Conservation (phyloP, 352 stramenopile genomes). For the Phytophthora megakarya region DNA sequence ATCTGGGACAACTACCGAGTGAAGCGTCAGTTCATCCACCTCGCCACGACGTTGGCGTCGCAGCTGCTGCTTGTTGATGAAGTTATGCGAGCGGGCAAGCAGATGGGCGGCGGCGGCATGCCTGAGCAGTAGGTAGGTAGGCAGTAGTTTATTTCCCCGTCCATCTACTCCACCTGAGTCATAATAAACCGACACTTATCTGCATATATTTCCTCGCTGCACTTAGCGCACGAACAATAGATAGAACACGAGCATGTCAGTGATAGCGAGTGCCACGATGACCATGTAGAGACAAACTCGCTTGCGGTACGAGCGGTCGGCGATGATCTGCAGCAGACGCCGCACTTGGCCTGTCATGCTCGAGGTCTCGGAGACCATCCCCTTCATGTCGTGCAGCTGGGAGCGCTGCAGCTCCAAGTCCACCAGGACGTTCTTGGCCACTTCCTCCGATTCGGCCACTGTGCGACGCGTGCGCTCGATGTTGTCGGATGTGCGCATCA, state of each 20-base stretch:
- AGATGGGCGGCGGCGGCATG: slow-evolving; percentile 90
- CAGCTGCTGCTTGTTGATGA: slow-evolving; percentile 99
- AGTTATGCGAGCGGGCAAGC: slow-evolving; percentile 98
- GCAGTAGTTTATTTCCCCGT: slow-evolving; percentile 47
- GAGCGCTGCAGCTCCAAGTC: slow-evolving; percentile 80
- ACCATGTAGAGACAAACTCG: slow-evolving; percentile 74
- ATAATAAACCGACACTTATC: slow-evolving; percentile 32
- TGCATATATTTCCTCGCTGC: slow-evolving; percentile 6
- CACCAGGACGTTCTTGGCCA: slow-evolving; percentile 75
- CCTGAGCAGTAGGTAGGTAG: slow-evolving; percentile 63
- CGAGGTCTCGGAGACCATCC: slow-evolving; percentile 75
- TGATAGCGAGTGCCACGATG: slow-evolving; percentile 66
- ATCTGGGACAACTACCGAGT: slow-evolving; percentile 99
- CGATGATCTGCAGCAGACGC: slow-evolving; percentile 71
- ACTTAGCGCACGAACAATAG: slow-evolving; percentile 75
- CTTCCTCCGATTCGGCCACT: slow-evolving; percentile 67
- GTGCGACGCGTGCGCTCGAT: slow-evolving; percentile 73
- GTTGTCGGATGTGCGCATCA: slow-evolving; percentile 75
- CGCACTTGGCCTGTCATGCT: slow-evolving; percentile 71
- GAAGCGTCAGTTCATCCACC: slow-evolving; percentile 98
- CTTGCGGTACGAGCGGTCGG: slow-evolving; percentile 69
- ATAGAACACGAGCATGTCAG: slow-evolving; percentile 85
- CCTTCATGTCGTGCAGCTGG: slow-evolving; percentile 83
- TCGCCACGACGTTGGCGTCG: slow-evolving; percentile 97
- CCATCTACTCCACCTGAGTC: slow-evolving; percentile 33